These are phyloP conservation scores for Metarhizium humberi DNA, from an alignment of 2,329 filamentous ascomycete genomes.

Conservation along the genomic window DNA sequence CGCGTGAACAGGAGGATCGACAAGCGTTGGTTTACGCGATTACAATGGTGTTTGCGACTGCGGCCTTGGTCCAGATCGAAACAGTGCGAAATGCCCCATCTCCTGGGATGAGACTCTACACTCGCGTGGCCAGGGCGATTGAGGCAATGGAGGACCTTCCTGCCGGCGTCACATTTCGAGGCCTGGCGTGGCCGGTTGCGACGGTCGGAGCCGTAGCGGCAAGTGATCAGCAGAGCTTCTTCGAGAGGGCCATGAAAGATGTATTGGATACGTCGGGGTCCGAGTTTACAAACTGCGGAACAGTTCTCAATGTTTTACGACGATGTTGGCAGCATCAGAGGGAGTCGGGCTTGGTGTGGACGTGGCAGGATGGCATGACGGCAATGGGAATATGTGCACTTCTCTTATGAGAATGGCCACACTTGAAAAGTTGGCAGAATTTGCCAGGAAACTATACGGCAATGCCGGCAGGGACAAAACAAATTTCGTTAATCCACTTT, in stretches of 20 bases:
- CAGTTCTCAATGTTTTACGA: conserved; percentile 8
- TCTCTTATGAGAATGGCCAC: not conserved
- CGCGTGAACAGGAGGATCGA: not conserved
- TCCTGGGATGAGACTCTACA: not conserved
- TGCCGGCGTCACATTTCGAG: conserved; percentile 7
- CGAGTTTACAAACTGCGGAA: conserved; percentile 11
- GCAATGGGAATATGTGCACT: conserved; percentile 12
- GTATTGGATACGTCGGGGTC: conserved; percentile 6
- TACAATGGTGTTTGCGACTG: conserved; percentile 9
- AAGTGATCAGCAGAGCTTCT: conserved; percentile 8
- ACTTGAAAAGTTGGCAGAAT: not conserved
- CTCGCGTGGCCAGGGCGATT: conserved; percentile 4
- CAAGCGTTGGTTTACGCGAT: not conserved
- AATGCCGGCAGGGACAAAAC: not conserved
- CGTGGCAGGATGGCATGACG: conserved; percentile 9
- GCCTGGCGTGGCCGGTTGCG: conserved; percentile 10
- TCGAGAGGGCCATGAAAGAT: conserved; percentile 6
- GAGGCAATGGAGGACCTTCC: conserved; percentile 7
- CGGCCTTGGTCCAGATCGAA: conserved; percentile 9
- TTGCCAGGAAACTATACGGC: not conserved
- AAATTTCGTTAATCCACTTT: not conserved
- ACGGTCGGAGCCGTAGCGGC: conserved; percentile 10
- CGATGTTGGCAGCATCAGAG: conserved; percentile 8
- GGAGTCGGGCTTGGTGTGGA: conserved; percentile 6
- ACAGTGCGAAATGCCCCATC: not conserved